Evolutionary conservation across 306 rosid species (phyloP), one percentile per base, ranked within the genome.

Genomic region (Styphnolobium japonicum): DNA sequence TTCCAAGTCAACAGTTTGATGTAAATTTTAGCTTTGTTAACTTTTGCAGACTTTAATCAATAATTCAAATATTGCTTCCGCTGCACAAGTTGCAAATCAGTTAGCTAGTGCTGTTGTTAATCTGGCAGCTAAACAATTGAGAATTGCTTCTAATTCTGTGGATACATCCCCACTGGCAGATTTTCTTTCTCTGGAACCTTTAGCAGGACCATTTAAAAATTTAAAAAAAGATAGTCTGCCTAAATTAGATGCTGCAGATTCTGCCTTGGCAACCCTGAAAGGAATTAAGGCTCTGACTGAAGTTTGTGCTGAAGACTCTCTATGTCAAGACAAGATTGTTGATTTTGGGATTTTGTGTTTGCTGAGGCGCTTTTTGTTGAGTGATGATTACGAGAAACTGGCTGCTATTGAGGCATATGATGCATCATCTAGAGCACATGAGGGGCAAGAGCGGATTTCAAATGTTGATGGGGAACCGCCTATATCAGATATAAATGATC

Each of bases 341-440:
- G 92, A 88, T 85, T 87, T 81, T 73, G 97, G 98, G 81, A 84
- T 92, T 69, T 80, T 95, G 70, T 82, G 92, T 80, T 86, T 95
- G 84, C 85, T 95, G 87, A 91, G 98, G 84, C 94, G 92, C 52
- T 88, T 91, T 86, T 78, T 95, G 78, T 80, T 95, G 82, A 62
- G 85, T 67, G 98, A 92, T 81, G 98, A 95, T 90, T 95, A 90
- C 85, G 98, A 95, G 84, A 92, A 89, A 86, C 86, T 95, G 81
- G 90, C 98, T 80, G 97, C 98, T 40, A 82, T 82, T 46, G 93
- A 91, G 88, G 92, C 97, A 23, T 95, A 95, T 67, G 92, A 92
- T 91, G 98, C 98, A 83, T 95, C 98, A 80, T 92, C 92, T 48
- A 90, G 86, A 82, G 82, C 79, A 7, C 89, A 85, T 49, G 97